Percentiles rank a stretch among this genome's conserved stretches.
Evolutionary conservation across 305 asterid species (phyloP).

Genomic region (Petunia hybrid): DNA sequence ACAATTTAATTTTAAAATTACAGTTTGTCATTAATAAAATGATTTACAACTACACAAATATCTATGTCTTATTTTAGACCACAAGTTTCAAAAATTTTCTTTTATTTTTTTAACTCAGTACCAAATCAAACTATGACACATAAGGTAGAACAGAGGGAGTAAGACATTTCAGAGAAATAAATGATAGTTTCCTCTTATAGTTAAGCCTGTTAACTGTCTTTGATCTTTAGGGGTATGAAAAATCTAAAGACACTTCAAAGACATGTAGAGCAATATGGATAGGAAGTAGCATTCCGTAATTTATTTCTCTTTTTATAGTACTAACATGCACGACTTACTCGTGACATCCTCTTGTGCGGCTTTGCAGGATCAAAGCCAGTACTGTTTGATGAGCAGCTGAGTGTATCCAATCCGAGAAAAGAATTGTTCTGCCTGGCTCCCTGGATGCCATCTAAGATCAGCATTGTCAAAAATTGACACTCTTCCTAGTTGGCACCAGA

Average conservation of each 20-base stretch:
- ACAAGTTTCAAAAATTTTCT: too few species aligned
- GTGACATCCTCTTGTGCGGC: neutral
- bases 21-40: too few species aligned
- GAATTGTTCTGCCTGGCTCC: slow-evolving; percentile 38
- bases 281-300: neutral
- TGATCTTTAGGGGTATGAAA: neutral
- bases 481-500: slow-evolving; percentile 38
- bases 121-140: too few species aligned
- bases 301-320: neutral
- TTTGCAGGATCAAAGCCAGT: neutral
- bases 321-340: neutral
- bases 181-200: neutral
- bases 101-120: too few species aligned
- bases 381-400: neutral
- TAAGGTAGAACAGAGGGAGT: too few species aligned
- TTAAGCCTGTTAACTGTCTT: neutral
- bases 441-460: slow-evolving; percentile 38
- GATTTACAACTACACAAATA: too few species aligned
- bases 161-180: neutral
- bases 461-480: slow-evolving; percentile 32
- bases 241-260: neutral
- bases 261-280: neutral
- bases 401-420: slow-evolving; percentile 1
- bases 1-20: too few species aligned
- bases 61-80: too few species aligned